These are phyloP conservation scores for Tolypocladium inflatum DNA, from an alignment of 2,329 filamentous ascomycete species.

Conservation along the genomic window DNA sequence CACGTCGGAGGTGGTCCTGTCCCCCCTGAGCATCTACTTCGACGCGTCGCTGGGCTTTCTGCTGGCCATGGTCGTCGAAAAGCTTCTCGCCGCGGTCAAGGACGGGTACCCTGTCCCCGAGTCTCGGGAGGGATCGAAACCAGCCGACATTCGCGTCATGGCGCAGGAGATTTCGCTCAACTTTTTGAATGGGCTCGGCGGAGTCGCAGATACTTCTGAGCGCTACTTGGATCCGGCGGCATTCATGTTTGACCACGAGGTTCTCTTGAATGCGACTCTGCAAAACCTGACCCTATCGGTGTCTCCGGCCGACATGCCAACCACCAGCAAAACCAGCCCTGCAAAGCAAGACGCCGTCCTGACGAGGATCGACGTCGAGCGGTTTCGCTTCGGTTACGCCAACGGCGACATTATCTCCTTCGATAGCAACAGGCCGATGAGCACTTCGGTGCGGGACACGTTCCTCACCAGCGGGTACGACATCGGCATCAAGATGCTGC, in stretches of 20 bases:
- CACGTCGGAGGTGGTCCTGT: conserved; percentile 38
- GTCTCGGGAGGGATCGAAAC: conserved; percentile 7
- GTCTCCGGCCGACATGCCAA: conserved; percentile 10
- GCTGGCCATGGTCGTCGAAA: conserved; percentile 39
- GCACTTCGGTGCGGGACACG: conserved; percentile 48
- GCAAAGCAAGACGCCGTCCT: conserved; percentile 16
- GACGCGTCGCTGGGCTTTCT: conserved; percentile 48
- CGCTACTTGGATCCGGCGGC: conserved; percentile 31
- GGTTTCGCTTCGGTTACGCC: conserved; percentile 53
- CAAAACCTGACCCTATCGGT: conserved; percentile 29
- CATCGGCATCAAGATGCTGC: conserved; percentile 42
- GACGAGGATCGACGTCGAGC: conserved; percentile 39
- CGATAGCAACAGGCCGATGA: conserved; percentile 46
- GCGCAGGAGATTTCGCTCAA: conserved; percentile 42
- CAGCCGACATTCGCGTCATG: conserved; percentile 32
- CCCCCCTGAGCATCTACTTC: conserved; percentile 42
- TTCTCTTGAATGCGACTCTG: conserved; percentile 42
- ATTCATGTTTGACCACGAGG: conserved; percentile 34
- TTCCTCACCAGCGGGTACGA: conserved; percentile 49
- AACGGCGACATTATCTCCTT: conserved; percentile 56
- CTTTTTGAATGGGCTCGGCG: conserved; percentile 45
- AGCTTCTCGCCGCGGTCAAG: conserved; percentile 36
- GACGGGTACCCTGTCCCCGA: conserved; percentile 7
- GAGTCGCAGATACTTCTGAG: conserved; percentile 40
- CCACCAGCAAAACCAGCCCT: conserved; percentile 6